Evolutionary conservation across 2,329 filamentous ascomycete species (phyloP).

Genomic region (Macroventuria anomochaeta): DNA sequence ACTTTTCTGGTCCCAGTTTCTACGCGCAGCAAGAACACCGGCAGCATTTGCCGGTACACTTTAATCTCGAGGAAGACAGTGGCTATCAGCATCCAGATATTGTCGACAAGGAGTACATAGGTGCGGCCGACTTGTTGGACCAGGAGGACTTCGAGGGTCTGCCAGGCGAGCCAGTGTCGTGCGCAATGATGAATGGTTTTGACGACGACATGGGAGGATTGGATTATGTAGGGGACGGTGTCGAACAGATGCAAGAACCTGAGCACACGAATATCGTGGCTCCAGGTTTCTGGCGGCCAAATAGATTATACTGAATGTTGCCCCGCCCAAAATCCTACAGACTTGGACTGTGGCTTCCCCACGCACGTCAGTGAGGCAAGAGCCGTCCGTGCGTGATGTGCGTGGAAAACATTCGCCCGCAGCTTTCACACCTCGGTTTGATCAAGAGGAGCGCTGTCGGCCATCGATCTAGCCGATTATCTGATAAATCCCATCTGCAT

Average conservation of each 20-base stretch:
- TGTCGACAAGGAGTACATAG: background rate
- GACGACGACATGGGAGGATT: background rate
- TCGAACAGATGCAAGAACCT: conserved; percentile 3
- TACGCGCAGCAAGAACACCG: conserved; percentile 38
- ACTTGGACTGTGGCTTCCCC: conserved; percentile 3
- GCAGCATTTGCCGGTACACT: conserved; percentile 8
- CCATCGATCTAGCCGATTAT: conserved; percentile 24
- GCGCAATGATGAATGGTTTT: background rate
- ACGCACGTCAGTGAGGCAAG: conserved; percentile 7
- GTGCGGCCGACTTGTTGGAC: background rate
- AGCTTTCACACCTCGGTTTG: conserved; percentile 34
- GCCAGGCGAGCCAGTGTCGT: background rate
- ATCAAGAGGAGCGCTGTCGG: conserved; percentile 16
- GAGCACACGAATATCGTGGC: conserved; percentile 26
- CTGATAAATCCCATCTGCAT: conserved; percentile 32
- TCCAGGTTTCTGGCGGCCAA: conserved; percentile 53
- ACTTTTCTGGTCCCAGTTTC: conserved; percentile 27
- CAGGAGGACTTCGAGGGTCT: background rate
- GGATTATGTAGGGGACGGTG: conserved; percentile 3
- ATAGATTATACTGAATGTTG: conserved; percentile 52
- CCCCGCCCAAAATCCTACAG: background rate
- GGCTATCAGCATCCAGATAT: background rate
- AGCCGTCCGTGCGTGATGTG: conserved; percentile 14
- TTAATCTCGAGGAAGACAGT: background rate
- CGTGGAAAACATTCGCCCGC: conserved; percentile 21